Percentiles rank a stretch among this genome's conserved stretches.
Conservation (phyloP, 495 filamentous ascomycete species). For the Chlorociboria aeruginascens region DNA sequence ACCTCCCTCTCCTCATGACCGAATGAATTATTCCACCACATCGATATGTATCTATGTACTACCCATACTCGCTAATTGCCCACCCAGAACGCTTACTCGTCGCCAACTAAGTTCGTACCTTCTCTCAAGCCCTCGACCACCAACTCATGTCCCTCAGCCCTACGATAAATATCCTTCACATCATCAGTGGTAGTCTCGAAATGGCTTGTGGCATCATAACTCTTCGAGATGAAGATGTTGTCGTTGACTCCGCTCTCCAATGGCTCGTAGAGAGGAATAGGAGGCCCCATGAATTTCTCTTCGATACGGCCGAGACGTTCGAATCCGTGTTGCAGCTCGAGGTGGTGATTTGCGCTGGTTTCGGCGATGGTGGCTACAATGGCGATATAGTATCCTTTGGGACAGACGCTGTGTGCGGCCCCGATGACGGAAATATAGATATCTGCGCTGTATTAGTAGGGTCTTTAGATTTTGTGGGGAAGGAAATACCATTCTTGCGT, state of each 20-base stretch:
- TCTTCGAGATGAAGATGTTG: constrained; percentile 95
- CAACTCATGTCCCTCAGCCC: constrained; percentile 79
- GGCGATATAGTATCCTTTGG: constrained; percentile 97
- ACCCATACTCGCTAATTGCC: too few relatives aligned
- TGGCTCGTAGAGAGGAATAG: constrained; percentile 90
- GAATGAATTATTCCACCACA: neutral
- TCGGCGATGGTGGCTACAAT: constrained; percentile 98
- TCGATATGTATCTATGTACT: neutral
- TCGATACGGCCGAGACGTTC: constrained; percentile 89
- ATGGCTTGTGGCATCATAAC: constrained; percentile 94
- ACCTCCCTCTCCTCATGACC: too few relatives aligned
- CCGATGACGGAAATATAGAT: constrained; percentile 98
- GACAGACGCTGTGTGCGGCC: constrained; percentile 94
- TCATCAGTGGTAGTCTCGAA: constrained; percentile 90
- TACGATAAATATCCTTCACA: constrained; percentile 84
- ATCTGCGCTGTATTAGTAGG: constrained; percentile 37
- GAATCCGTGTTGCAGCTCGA: constrained; percentile 88
- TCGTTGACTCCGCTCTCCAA: constrained; percentile 75
- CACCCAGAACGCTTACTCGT: constrained; percentile 18
- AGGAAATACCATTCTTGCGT: constrained; percentile 69
- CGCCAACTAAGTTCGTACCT: constrained; percentile 38
- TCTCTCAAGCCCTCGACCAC: constrained; percentile 49
- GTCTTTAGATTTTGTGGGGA: neutral
- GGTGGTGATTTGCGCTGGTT: constrained; percentile 79
- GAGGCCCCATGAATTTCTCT: constrained; percentile 88